Conservation (phyloP, 1,284 basidiomycete genomes). For the Leccinum solheimii region DNA sequence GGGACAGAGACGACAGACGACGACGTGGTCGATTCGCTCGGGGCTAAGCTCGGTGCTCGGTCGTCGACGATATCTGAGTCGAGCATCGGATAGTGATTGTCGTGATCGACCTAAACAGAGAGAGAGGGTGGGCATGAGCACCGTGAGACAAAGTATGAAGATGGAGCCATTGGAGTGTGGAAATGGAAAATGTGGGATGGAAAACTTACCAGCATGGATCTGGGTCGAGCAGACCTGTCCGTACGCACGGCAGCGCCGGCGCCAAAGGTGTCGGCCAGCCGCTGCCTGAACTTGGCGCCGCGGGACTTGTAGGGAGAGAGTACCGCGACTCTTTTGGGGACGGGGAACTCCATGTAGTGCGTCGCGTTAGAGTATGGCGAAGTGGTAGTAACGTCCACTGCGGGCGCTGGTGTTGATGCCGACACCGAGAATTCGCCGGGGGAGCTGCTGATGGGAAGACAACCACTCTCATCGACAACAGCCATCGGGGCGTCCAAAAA, state of each 20-base stretch:
- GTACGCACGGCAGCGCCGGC: conserved; percentile 21
- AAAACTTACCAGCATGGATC: conserved; percentile 12
- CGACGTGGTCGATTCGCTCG: conserved; percentile 13
- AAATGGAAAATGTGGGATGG: neutral
- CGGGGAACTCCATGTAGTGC: neutral
- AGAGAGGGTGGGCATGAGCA: neutral
- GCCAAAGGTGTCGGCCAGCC: conserved; percentile 25
- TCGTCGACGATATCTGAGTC: conserved; percentile 9
- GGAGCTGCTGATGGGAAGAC: neutral
- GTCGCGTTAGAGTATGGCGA: neutral
- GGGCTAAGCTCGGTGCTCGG: conserved; percentile 4
- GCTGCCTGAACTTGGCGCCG: conserved; percentile 22
- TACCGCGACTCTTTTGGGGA: neutral
- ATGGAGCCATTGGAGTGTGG: neutral
- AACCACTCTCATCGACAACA: neutral
- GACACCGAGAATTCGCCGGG: neutral
- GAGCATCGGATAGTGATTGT: conserved; percentile 3
- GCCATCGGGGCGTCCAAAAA: neutral
- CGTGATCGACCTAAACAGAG: conserved; percentile 14
- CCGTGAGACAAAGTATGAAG: neutral
- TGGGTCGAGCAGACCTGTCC: conserved; percentile 25
- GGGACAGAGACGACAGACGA: conserved; percentile 9
- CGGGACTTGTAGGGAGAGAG: conserved; percentile 22
- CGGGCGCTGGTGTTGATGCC: neutral
- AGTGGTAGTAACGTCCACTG: neutral